Conservation (phyloP, 2,329 filamentous ascomycete species). For the Chalaropsis thielavioides region DNA sequence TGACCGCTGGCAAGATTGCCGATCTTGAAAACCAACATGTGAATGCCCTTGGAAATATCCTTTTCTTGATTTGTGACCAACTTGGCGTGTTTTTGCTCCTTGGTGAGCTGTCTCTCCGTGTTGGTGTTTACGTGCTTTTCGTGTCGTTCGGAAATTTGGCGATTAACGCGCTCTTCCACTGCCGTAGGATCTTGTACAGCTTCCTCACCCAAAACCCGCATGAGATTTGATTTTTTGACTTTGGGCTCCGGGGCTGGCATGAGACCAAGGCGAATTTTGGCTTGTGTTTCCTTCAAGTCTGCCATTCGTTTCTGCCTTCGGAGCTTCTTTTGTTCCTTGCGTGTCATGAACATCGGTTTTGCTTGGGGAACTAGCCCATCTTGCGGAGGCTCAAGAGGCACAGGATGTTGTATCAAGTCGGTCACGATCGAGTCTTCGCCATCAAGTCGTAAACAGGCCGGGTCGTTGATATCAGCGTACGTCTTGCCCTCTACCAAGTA, state of each 20-base stretch:
- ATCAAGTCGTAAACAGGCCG: slow-evolving; percentile 54
- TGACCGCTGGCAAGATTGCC: slow-evolving; percentile 80
- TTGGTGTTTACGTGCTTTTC: slow-evolving; percentile 66
- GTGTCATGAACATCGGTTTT: slow-evolving; percentile 85
- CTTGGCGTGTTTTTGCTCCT: slow-evolving; percentile 78
- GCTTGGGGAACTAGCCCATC: slow-evolving; percentile 64
- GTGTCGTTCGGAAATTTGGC: slow-evolving; percentile 77
- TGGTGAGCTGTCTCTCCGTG: slow-evolving; percentile 72
- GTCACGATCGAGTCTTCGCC: slow-evolving; percentile 78
- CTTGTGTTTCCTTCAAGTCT: slow-evolving; percentile 88
- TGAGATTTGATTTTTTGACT: slow-evolving; percentile 93
- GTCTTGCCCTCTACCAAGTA: slow-evolving; percentile 55
- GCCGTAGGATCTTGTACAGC: slow-evolving; percentile 91
- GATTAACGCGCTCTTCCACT: slow-evolving; percentile 85
- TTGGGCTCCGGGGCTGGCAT: slow-evolving; percentile 85
- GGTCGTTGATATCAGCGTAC: slow-evolving; percentile 56
- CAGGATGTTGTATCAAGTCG: slow-evolving; percentile 81
- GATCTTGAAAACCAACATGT: slow-evolving; percentile 78
- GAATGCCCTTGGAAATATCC: slow-evolving; percentile 75
- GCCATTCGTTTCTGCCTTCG: slow-evolving; percentile 82
- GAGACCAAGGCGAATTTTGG: slow-evolving; percentile 83
- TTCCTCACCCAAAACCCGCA: slow-evolving; percentile 81
- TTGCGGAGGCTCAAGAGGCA: slow-evolving; percentile 79
- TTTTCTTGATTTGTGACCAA: slow-evolving; percentile 67
- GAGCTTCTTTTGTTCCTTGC: slow-evolving; percentile 80